These are phyloP conservation scores for Phytophthora meadii DNA, from an alignment of 352 stramenopile species.

Conservation along the genomic window DNA sequence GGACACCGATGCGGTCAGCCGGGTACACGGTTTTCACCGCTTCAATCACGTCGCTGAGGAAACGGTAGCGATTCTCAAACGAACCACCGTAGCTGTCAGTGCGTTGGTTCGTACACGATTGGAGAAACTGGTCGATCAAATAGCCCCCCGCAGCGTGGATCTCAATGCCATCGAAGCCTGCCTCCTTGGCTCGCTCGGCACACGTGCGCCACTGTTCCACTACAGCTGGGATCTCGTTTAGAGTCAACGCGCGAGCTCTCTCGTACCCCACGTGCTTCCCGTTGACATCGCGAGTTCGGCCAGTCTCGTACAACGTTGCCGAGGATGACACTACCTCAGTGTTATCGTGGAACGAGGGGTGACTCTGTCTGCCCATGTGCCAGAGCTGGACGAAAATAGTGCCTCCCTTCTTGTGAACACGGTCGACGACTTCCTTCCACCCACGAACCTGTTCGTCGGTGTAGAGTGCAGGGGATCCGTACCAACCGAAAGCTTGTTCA, in stretches of 20 bases:
- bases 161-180: slow-evolving; percentile 61
- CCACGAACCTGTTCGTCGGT: slow-evolving; percentile 36
- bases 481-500: slow-evolving; percentile 37
- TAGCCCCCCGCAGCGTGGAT: slow-evolving; percentile 88
- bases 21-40: slow-evolving; percentile 40
- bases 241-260: slow-evolving; percentile 22
- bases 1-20: slow-evolving; percentile 33
- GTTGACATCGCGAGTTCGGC: slow-evolving; percentile 33
- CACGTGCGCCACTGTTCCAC: slow-evolving; percentile 78
- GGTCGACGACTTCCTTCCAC: slow-evolving; percentile 61
- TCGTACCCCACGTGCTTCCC: slow-evolving; percentile 25
- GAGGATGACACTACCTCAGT: slow-evolving; percentile 58
- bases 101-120: slow-evolving; percentile 61
- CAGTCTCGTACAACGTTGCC: slow-evolving; percentile 21
- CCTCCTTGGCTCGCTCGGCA: slow-evolving; percentile 63
- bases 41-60: slow-evolving; percentile 70
- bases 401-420: slow-evolving; percentile 75
- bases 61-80: slow-evolving; percentile 75
- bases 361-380: slow-evolving; percentile 73
- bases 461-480: slow-evolving; percentile 51
- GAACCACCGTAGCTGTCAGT: slow-evolving; percentile 83
- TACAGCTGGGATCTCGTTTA: slow-evolving; percentile 36
- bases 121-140: slow-evolving; percentile 75
- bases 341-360: slow-evolving; percentile 60
- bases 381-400: slow-evolving; percentile 87